Evolutionary conservation across 139 green algal genomes (phyloP).

Genomic region (Auxenochlorella pyrenoidosa): DNA sequence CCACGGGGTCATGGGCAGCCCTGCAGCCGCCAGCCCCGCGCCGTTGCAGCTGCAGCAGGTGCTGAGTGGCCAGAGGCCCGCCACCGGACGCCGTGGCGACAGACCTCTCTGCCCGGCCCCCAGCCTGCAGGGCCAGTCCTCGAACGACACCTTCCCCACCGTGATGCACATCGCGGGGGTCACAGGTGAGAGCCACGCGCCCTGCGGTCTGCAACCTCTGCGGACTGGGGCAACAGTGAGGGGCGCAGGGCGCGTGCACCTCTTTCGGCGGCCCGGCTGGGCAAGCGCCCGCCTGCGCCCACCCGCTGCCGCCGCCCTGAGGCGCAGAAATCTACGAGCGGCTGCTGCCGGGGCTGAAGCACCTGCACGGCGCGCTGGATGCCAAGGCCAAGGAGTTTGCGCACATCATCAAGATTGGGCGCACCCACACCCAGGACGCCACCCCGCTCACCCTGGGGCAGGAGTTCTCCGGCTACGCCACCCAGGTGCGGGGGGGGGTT

Average conservation of each 20-base stretch:
- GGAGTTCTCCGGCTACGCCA: constrained; percentile 93
- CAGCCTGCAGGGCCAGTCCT: constrained; percentile 83
- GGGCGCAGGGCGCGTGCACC: no score
- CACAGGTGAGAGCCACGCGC: not conserved
- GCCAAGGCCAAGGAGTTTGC: constrained; percentile 83
- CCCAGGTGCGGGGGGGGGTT: constrained; percentile 86
- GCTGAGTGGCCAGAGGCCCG: no score
- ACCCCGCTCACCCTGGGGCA: constrained; percentile 95
- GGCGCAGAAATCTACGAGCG: constrained; percentile 60
- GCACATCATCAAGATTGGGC: constrained; percentile 96
- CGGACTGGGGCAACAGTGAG: no score
- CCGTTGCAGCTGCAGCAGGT: not conserved
- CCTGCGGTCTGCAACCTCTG: no score
- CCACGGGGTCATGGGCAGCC: no score
- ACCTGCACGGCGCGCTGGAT: constrained; percentile 70
- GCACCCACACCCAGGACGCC: constrained; percentile 95
- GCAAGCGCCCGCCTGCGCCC: not conserved
- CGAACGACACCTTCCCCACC: constrained; percentile 97
- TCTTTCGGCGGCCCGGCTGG: no score
- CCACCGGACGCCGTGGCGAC: not conserved
- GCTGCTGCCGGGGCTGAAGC: constrained; percentile 82
- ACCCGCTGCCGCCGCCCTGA: not conserved
- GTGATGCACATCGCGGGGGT: constrained; percentile 96
- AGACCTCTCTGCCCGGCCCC: not conserved
- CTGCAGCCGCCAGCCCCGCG: no score